Percentiles rank a stretch among this genome's conserved stretches.
These are phyloP conservation scores for Byssothecium circinans DNA, from an alignment of 2,329 filamentous ascomycete species.

Conservation along the genomic window DNA sequence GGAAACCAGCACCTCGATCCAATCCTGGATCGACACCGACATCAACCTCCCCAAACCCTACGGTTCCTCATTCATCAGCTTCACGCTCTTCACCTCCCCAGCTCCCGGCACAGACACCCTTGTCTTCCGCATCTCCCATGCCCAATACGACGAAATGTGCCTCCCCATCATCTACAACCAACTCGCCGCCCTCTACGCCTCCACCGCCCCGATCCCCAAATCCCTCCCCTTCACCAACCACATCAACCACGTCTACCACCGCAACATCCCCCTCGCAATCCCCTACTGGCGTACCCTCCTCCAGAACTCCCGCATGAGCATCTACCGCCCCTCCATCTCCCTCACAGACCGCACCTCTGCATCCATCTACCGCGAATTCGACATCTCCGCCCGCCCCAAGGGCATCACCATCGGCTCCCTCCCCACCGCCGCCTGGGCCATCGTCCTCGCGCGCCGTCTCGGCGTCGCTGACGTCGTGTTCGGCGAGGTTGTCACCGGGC, in stretches of 20 bases:
- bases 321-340: conserved; percentile 38
- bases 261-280: conserved; percentile 52
- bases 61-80: conserved; percentile 51
- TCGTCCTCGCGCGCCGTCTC: conserved; percentile 61
- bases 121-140: conserved; percentile 66
- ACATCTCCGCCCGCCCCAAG: conserved; percentile 48
- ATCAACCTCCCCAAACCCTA: conserved; percentile 58
- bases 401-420: conserved; percentile 66
- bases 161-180: conserved; percentile 64
- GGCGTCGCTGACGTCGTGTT: conserved; percentile 62
- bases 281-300: conserved; percentile 65
- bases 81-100: conserved; percentile 59
- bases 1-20: conserved; percentile 56
- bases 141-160: conserved; percentile 71
- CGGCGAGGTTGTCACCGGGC: conserved; percentile 66
- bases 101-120: conserved; percentile 55
- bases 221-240: conserved; percentile 52
- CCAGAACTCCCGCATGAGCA: conserved; percentile 54
- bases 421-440: conserved; percentile 68
- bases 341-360: conserved; percentile 31
- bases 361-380: conserved; percentile 37
- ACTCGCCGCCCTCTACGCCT: conserved; percentile 58
- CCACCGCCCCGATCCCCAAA: conserved; percentile 24
- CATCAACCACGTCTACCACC: conserved; percentile 44
- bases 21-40: conserved; percentile 59